A percentile compares a stretch with the other conserved stretches of the same genome.
phyloP scores from a whole-genome alignment of 208 protist species.

The Vickermania ingenoplastis region DNA sequence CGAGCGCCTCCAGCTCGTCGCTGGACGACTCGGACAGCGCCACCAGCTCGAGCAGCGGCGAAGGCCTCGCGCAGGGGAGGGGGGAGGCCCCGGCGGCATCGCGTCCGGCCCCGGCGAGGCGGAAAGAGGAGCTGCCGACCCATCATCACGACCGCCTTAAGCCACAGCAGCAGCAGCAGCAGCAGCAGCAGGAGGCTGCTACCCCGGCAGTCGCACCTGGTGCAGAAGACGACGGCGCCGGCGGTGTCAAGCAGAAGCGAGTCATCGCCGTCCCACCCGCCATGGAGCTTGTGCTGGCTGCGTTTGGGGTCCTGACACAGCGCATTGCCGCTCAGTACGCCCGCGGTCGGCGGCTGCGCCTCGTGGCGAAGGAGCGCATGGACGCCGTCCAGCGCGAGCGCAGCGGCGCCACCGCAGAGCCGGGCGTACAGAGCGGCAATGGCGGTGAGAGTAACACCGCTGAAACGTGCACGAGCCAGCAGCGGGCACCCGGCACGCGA shows the following conservation, averaged over 20 bases:
- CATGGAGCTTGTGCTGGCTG: slow-evolving; percentile 28
- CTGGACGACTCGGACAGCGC: neutral
- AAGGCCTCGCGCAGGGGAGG: neutral
- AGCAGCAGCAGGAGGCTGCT: no score
- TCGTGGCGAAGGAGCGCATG: neutral
- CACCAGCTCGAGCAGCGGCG: neutral
- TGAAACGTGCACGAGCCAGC: neutral
- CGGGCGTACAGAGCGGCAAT: neutral
- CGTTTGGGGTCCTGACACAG: slow-evolving; percentile 26
- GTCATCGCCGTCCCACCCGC: slow-evolving; percentile 23
- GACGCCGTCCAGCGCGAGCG: neutral
- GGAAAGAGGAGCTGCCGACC: no score
- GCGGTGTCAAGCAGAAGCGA: slow-evolving; percentile 18
- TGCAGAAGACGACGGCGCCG: slow-evolving; percentile 6
- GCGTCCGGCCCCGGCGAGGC: neutral
- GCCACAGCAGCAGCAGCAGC: no score
- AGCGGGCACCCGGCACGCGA: neutral
- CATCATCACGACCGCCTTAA: no score
- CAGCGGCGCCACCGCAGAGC: neutral
- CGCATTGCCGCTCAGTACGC: slow-evolving; percentile 1
- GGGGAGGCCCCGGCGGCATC: neutral
- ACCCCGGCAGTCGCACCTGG: no score
- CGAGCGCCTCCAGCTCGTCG: neutral
- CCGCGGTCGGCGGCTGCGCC: neutral
- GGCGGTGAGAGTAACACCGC: neutral